These are phyloP conservation scores for Diaporthe australafricana DNA, from an alignment of 2,329 filamentous ascomycete genomes.

Conservation along the genomic window DNA sequence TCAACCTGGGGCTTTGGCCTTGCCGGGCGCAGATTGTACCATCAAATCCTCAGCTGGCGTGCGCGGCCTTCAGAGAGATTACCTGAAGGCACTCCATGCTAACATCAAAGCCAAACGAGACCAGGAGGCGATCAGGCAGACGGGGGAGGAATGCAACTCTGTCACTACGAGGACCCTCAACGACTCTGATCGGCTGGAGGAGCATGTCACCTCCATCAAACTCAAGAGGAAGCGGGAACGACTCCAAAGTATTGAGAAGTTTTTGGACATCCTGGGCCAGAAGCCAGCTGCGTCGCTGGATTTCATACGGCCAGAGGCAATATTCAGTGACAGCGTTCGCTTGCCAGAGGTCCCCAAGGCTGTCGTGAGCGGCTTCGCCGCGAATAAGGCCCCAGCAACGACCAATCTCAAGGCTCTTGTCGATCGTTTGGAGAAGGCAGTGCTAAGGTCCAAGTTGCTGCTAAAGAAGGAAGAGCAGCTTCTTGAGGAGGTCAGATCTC, in stretches of 20 bases:
- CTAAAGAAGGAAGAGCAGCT: conserved; percentile 67
- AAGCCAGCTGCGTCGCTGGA: conserved; percentile 63
- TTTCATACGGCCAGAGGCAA: conserved; percentile 61
- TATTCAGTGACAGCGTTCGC: conserved; percentile 57
- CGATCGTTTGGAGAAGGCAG: conserved; percentile 66
- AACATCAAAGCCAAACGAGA: conserved; percentile 64
- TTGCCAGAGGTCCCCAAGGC: conserved; percentile 65
- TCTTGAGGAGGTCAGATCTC: conserved; percentile 59
- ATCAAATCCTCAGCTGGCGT: conserved; percentile 51
- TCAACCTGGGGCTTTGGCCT: conserved; percentile 58
- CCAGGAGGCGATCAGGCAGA: conserved; percentile 52
- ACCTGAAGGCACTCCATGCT: conserved; percentile 63
- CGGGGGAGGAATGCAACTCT: conserved; percentile 42
- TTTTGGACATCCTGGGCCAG: conserved; percentile 61
- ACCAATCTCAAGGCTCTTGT: conserved; percentile 60
- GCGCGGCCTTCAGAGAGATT: conserved; percentile 64
- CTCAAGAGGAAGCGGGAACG: conserved; percentile 64
- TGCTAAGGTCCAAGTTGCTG: conserved; percentile 68
- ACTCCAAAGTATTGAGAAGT: conserved; percentile 61
- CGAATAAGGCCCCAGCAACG: conserved; percentile 52
- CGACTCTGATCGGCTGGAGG: conserved; percentile 51
- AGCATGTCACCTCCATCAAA: conserved; percentile 63
- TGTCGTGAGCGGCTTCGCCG: conserved; percentile 61
- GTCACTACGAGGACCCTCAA: conserved; percentile 18
- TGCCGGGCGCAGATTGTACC: conserved; percentile 55